These are phyloP conservation scores for Nicotiana tabacum DNA, from an alignment of 257 asterid genomes.

Conservation along the genomic window DNA sequence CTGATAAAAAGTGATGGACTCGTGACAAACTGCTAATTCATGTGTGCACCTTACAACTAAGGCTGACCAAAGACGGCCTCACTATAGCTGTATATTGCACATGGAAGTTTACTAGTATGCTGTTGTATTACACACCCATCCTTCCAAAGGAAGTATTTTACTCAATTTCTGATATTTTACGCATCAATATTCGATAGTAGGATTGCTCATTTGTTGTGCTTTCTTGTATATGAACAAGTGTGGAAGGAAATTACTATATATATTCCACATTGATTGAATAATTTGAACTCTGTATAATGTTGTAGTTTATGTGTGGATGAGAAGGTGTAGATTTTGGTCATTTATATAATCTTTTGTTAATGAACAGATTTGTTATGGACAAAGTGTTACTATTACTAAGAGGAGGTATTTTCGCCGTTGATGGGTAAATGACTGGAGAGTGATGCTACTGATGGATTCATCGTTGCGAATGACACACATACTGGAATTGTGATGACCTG, in stretches of 20 bases:
- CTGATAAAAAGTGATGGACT: too few relatives aligned
- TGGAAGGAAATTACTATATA: background rate
- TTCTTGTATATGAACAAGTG: background rate
- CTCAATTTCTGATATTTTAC: background rate
- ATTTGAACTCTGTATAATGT: background rate
- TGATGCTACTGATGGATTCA: too few relatives aligned
- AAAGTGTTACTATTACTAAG: too few relatives aligned
- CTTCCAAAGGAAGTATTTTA: background rate
- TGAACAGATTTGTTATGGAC: too few relatives aligned
- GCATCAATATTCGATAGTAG: background rate
- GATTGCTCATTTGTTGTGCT: background rate
- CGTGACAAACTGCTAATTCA: too few relatives aligned
- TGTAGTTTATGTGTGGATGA: background rate
- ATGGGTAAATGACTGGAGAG: too few relatives aligned
- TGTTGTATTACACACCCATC: background rate
- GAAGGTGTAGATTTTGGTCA: background rate
- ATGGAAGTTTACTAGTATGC: background rate
- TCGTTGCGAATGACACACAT: too few relatives aligned
- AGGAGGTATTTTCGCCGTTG: too few relatives aligned
- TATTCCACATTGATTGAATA: background rate
- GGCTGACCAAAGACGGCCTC: background rate
- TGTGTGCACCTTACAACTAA: too few relatives aligned
- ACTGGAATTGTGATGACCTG: too few relatives aligned
- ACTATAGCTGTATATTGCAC: background rate
- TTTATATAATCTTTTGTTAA: background rate